Percentiles rank a stretch among this genome's conserved stretches.
Conservation (phyloP, 148 eudicot species). For the Diospyros kaki region DNA sequence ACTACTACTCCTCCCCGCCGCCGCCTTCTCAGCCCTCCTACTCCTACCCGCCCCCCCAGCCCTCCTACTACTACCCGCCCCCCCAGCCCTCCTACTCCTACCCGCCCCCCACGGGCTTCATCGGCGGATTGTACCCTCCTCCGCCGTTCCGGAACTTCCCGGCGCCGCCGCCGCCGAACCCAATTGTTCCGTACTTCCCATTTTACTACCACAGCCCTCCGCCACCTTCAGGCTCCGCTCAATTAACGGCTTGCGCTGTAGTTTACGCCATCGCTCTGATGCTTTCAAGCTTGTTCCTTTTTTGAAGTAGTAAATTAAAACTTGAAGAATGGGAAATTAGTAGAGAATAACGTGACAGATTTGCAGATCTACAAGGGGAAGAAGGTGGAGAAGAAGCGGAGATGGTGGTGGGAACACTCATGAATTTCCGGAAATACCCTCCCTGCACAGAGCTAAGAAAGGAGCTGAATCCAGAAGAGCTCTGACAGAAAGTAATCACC, state of each 20-base stretch:
- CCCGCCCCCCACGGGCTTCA: conserved; percentile 18
- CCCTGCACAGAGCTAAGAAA: too few species aligned
- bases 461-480: not conserved
- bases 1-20: too few species aligned
- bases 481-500: not conserved
- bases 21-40: conserved; percentile 9
- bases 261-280: conserved; percentile 4
- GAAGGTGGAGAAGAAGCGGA: too few species aligned
- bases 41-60: not conserved
- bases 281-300: conserved; percentile 5
- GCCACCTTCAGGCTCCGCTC: conserved; percentile 17
- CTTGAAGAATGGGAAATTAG: not conserved
- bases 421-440: conserved; percentile 9
- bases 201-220: conserved; percentile 63
- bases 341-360: conserved; percentile 16
- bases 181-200: conserved; percentile 67
- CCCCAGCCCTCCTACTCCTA: conserved; percentile 15
- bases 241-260: not conserved
- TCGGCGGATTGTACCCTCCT: conserved; percentile 21
- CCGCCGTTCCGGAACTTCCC: conserved; percentile 37
- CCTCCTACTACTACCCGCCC: too few species aligned
- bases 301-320: not conserved
- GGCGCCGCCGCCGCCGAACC: conserved; percentile 66
- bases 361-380: conserved; percentile 23
- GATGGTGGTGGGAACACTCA: not conserved